These are phyloP conservation scores for Sporisorium sorghi DNA, from an alignment of 1,284 basidiomycete genomes.

Conservation along the genomic window DNA sequence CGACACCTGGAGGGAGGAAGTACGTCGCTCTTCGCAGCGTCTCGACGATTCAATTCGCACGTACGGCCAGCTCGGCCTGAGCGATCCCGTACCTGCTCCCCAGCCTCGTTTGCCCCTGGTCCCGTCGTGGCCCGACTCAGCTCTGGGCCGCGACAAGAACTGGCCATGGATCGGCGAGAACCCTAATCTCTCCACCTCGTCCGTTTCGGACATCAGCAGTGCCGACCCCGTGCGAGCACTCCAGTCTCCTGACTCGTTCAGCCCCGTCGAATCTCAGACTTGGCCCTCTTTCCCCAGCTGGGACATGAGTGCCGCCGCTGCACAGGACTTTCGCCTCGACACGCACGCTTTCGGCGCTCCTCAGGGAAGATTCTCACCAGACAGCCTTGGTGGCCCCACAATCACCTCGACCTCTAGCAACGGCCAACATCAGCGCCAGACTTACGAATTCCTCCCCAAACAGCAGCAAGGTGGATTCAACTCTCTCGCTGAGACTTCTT, in stretches of 20 bases:
- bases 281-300: constrained; percentile 6
- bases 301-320: not conserved
- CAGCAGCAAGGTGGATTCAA: not conserved
- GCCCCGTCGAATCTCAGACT: not conserved
- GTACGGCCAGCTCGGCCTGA: constrained; percentile 6
- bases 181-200: constrained; percentile 8
- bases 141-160: not conserved
- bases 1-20: constrained; percentile 15
- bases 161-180: not conserved
- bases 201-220: constrained; percentile 1
- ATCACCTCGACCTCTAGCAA: not conserved
- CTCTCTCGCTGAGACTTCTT: not conserved
- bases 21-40: not conserved
- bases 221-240: not conserved
- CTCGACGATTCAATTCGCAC: constrained; percentile 1
- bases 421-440: not conserved
- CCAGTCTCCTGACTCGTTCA: not conserved
- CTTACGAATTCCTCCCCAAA: not conserved
- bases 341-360: not conserved
- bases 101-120: not conserved
- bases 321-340: not conserved
- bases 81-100: not conserved
- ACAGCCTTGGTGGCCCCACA: not conserved
- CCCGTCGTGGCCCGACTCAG: not conserved
- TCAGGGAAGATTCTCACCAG: not conserved